Evolutionary conservation across 352 stramenopile species (phyloP).

Genomic region (Phytophthora chlamydospora): DNA sequence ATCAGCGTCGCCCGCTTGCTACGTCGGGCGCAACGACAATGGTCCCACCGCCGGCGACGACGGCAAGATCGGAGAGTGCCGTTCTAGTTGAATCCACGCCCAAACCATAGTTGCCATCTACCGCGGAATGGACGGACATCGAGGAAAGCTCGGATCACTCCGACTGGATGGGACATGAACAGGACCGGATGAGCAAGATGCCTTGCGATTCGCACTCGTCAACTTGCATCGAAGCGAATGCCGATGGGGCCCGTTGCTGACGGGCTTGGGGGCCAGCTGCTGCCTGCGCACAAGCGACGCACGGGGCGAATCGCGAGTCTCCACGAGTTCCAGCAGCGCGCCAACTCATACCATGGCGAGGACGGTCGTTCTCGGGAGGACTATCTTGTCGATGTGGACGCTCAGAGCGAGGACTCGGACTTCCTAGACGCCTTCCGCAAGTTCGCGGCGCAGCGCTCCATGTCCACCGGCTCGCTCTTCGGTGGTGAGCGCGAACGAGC

Average conservation of each 20-base stretch:
- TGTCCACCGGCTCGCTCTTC: slow-evolving; percentile 59
- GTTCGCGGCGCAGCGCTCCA: slow-evolving; percentile 48
- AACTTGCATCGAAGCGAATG: no score
- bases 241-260: slow-evolving; percentile 3
- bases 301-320: slow-evolving; percentile 69
- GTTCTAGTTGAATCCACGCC: no score
- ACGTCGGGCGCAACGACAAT: no score
- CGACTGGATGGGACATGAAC: no score
- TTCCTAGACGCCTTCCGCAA: slow-evolving; percentile 37
- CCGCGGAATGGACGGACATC: no score
- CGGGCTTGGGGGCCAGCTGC: slow-evolving; percentile 40
- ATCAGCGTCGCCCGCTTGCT: no score
- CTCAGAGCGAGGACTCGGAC: slow-evolving; percentile 42
- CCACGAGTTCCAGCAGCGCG: slow-evolving; percentile 79
- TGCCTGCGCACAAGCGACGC: slow-evolving; percentile 69
- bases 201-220: no score
- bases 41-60: no score
- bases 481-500: slow-evolving; percentile 42
- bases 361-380: slow-evolving; percentile 17
- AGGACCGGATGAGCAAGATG: no score
- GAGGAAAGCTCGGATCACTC: no score
- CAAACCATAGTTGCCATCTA: no score
- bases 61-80: no score
- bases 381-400: slow-evolving; percentile 26
- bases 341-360: slow-evolving; percentile 52